Evolutionary conservation across 495 filamentous ascomycete genomes (phyloP), one percentile per base, ranked within the genome.

Genomic region (Clavariopsis aquatica): DNA sequence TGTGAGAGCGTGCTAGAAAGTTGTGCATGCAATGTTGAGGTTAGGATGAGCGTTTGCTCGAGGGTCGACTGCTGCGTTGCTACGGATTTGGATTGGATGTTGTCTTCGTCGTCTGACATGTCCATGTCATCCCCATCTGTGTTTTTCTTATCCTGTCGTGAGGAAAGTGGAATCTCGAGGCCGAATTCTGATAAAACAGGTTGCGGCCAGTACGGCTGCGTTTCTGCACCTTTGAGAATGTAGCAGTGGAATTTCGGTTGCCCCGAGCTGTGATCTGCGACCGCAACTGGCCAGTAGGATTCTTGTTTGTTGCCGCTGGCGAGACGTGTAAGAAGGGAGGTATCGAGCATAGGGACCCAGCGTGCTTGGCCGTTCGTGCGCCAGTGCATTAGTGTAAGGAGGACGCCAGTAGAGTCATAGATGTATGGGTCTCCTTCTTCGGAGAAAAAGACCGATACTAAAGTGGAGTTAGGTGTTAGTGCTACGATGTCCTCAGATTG

Each of bases 181-280:
- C 93, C 91, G 71, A 98, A 98, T 75, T 98, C 94, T 62, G 85
- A 90, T 38, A 98, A 88, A 45, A 97, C 78, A 0, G 94, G 92
- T 5, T 91, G 87, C 0, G 94, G 94, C 78, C 97, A 98, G 79
- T 96, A 96, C 2, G 94, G 94, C 73, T 97, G 85, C 71, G 88
- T 82, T 70, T 98, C 95, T 13, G 87, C 89, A 58, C 94, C 94
- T 77, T 98, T 98, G 68, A 98, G 87, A 68, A 98, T 98, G 76
- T 98, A 96, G 77, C 95, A 98, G 78, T 98, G 93, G 76, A 98
- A 98, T 71, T 90, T 95, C 66, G 47, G 47, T 24, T 22, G 5
- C 3, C 47, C 47, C 20, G 20, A 23, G 20, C 7, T 24, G 47
- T 87, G 82, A 66, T 93, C 85, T 17, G 92, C 92, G 1, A 97